Percentiles rank a stretch among this genome's conserved stretches.
Conservation (phyloP, 805 yeast species). For the Yarrowia bubula region DNA sequence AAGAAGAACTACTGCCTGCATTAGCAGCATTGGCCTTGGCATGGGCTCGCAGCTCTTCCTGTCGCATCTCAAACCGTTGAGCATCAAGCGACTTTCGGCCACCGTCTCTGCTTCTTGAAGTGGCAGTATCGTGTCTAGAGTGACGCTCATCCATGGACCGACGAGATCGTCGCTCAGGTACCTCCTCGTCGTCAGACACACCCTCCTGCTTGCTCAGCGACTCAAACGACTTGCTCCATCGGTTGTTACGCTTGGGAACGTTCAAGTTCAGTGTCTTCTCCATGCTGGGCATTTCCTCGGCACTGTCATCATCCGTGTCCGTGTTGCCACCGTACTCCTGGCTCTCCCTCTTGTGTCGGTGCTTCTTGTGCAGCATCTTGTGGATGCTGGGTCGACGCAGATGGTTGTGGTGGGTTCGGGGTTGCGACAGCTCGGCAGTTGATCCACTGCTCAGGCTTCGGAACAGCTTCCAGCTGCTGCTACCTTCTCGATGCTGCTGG, state of each 20-base stretch:
- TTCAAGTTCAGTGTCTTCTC: not conserved
- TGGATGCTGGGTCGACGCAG: not conserved
- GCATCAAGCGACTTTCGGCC: slow-evolving; percentile 16
- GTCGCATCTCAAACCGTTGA: slow-evolving; percentile 16
- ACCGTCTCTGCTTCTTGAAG: slow-evolving; percentile 9
- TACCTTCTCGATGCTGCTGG: slow-evolving; percentile 34
- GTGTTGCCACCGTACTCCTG: slow-evolving; percentile 8
- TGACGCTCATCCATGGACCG: slow-evolving; percentile 9
- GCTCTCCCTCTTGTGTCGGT: slow-evolving; percentile 1
- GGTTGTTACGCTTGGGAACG: slow-evolving; percentile 6
- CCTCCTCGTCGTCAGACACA: slow-evolving; percentile 8
- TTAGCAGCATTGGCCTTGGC: slow-evolving; percentile 8
- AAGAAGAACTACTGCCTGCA: not conserved
- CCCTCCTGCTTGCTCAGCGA: slow-evolving; percentile 8
- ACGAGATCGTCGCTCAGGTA: slow-evolving; percentile 6
- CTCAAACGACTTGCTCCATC: slow-evolving; percentile 21
- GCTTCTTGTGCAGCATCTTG: slow-evolving; percentile 20
- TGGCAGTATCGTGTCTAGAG: not conserved
- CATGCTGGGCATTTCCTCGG: not conserved
- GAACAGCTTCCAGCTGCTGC: slow-evolving; percentile 26
- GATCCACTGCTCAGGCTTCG: slow-evolving; percentile 10
- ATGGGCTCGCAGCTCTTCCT: slow-evolving; percentile 22
- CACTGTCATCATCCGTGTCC: not conserved
- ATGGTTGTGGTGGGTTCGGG: not conserved
- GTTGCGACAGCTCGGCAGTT: not conserved